phyloP scores from a whole-genome alignment of 148 eudicot genomes.

The Fagopyrum homotropicum region DNA sequence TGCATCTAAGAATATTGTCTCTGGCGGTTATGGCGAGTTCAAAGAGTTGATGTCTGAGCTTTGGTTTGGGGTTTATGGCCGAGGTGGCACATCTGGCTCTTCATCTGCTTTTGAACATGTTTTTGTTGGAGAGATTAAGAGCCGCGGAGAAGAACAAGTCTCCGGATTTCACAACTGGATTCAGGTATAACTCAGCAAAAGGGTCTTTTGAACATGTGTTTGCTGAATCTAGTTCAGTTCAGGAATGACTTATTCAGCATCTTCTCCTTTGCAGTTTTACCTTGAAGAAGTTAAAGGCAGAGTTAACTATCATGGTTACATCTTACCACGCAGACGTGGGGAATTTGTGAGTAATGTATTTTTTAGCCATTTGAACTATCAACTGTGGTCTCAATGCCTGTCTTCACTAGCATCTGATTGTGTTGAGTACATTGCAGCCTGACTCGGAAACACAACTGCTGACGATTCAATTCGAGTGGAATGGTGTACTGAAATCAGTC shows the following conservation, averaged over 20 bases:
- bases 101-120: slow-evolving; percentile 99
- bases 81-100: slow-evolving; percentile 65
- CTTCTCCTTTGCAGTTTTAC: slow-evolving; percentile 59
- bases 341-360: slow-evolving; percentile 39
- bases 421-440: slow-evolving; percentile 51
- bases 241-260: not conserved
- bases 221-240: not conserved
- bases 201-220: not conserved
- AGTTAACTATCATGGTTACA: slow-evolving; percentile 93
- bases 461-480: slow-evolving; percentile 93
- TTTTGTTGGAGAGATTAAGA: slow-evolving; percentile 93
- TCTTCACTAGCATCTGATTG: not conserved
- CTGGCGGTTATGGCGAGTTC: slow-evolving; percentile 48
- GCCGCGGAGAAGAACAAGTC: slow-evolving; percentile 60
- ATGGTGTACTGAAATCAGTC: slow-evolving; percentile 73
- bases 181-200: slow-evolving; percentile 41
- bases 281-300: slow-evolving; percentile 89
- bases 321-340: slow-evolving; percentile 79
- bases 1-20: slow-evolving; percentile 34
- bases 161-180: slow-evolving; percentile 99
- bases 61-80: slow-evolving; percentile 88
- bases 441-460: slow-evolving; percentile 83
- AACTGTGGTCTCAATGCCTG: not conserved
- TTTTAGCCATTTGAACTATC: not conserved
- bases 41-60: slow-evolving; percentile 55